A percentile compares a stretch with the other conserved stretches of the same genome.
Conservation (phyloP, 306 rosid species). For the Vigna radiata region DNA sequence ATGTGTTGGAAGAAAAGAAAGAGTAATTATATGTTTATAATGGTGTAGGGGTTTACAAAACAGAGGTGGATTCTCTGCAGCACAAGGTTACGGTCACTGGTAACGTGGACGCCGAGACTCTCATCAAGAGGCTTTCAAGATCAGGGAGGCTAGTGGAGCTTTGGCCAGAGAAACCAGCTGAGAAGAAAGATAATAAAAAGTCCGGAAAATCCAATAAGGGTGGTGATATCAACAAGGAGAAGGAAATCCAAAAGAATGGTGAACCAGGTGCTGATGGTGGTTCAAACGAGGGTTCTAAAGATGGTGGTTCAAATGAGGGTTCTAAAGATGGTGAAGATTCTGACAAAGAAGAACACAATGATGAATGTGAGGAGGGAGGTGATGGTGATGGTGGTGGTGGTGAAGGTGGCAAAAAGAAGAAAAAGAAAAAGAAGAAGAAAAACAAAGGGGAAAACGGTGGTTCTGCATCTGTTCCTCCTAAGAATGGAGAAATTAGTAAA, state of each 20-base stretch:
- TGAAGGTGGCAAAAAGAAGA: conserved; percentile 54
- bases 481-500: conserved; percentile 41
- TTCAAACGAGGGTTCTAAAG: conserved; percentile 31
- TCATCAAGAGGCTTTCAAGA: conserved; percentile 74
- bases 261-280: conserved; percentile 40
- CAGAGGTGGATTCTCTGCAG: conserved; percentile 70
- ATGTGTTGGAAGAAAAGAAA: not conserved
- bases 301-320: conserved; percentile 21
- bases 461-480: conserved; percentile 35
- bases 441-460: conserved; percentile 51
- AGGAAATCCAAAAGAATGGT: conserved; percentile 40
- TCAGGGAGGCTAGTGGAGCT: conserved; percentile 83
- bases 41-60: conserved; percentile 73
- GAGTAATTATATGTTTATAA: not conserved
- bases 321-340: conserved; percentile 37
- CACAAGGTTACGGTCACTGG: conserved; percentile 92
- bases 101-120: conserved; percentile 75
- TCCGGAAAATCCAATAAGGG: conserved; percentile 59
- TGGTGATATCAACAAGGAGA: conserved; percentile 31
- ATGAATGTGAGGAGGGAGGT: conserved; percentile 45
- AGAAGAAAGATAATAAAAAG: conserved; percentile 61
- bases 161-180: conserved; percentile 61
- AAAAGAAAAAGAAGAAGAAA: conserved; percentile 83
- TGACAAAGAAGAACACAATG: conserved; percentile 26
- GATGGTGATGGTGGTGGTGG: conserved; percentile 34